Evolutionary conservation across 2,329 filamentous ascomycete genomes (phyloP).

Genomic region (Aspergillus awamori): DNA sequence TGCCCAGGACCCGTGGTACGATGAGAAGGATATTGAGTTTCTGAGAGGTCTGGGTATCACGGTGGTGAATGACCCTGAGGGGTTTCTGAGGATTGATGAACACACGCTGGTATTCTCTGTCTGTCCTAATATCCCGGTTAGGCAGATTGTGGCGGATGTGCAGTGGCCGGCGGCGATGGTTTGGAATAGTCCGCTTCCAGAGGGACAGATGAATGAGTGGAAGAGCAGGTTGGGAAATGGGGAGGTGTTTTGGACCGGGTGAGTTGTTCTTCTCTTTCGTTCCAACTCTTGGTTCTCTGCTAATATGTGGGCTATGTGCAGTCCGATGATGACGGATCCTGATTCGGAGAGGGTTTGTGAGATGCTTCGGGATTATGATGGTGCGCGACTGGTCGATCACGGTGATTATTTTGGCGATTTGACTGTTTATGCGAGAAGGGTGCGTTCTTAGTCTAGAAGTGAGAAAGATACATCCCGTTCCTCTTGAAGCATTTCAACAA

Average conservation of each 20-base stretch:
- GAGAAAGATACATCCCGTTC: too few species aligned
- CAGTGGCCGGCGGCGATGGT: slow-evolving; percentile 38
- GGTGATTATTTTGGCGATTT: slow-evolving; percentile 27
- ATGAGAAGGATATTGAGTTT: slow-evolving; percentile 21
- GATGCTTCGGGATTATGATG: slow-evolving; percentile 27
- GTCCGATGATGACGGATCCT: slow-evolving; percentile 27
- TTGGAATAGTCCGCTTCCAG: slow-evolving; percentile 26
- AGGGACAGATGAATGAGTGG: slow-evolving; percentile 17
- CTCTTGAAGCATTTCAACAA: too few species aligned
- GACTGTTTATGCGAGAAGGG: slow-evolving; percentile 20
- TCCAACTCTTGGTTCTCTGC: neutral
- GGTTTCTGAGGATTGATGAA: slow-evolving; percentile 43
- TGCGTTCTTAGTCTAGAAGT: too few species aligned
- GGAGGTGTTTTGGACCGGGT: slow-evolving; percentile 23
- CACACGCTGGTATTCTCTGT: slow-evolving; percentile 43
- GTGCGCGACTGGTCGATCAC: slow-evolving; percentile 15
- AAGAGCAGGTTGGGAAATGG: slow-evolving; percentile 19
- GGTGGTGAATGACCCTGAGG: slow-evolving; percentile 33
- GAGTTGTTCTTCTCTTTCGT: slow-evolving; percentile 5
- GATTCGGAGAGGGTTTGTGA: slow-evolving; percentile 22
- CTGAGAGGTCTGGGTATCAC: slow-evolving; percentile 25
- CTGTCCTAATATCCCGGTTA: slow-evolving; percentile 37
- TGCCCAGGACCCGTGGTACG: slow-evolving; percentile 33
- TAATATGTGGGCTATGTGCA: slow-evolving; percentile 3
- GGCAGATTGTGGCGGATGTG: slow-evolving; percentile 45